Evolutionary conservation across 2,329 filamentous ascomycete genomes (phyloP).

Genomic region (Parastagonospora nodorum): DNA sequence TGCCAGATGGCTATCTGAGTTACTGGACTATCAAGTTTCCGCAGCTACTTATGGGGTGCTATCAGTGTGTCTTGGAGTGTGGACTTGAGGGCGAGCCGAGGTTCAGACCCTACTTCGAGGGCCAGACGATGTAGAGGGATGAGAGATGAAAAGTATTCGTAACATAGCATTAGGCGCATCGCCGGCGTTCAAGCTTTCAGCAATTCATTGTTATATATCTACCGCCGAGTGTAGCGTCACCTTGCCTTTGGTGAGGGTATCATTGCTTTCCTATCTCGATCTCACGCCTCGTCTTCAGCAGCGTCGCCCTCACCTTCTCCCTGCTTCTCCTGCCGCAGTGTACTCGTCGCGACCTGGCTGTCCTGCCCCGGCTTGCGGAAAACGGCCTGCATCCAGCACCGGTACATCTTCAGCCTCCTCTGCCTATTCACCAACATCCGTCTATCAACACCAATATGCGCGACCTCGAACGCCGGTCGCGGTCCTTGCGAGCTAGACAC

Average conservation of each 20-base stretch:
- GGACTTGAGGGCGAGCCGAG: constrained; percentile 66
- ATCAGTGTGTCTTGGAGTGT: constrained; percentile 72
- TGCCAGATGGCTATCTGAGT: constrained; percentile 79
- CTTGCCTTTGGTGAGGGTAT: constrained; percentile 1
- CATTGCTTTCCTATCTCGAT: background rate
- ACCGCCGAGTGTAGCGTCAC: background rate
- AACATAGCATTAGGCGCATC: background rate
- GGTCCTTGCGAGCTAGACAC: constrained; percentile 7
- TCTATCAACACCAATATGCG: constrained; percentile 82
- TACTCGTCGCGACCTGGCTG: constrained; percentile 41
- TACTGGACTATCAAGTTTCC: constrained; percentile 87
- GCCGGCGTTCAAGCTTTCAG: background rate
- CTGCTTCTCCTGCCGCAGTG: constrained; percentile 35
- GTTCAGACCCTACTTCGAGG: constrained; percentile 72
- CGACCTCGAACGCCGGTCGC: constrained; percentile 63
- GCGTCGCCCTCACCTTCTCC: constrained; percentile 12
- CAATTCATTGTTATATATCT: background rate
- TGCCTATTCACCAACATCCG: constrained; percentile 91
- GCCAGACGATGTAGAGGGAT: constrained; percentile 18
- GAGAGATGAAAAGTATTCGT: background rate
- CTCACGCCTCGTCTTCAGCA: constrained; percentile 1
- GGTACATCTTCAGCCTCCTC: constrained; percentile 93
- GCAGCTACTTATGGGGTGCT: constrained; percentile 76
- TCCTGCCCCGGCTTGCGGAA: constrained; percentile 65
- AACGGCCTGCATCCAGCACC: constrained; percentile 90